phyloP scores from a whole-genome alignment of 345 rosid genomes.

The Melaleuca alternifolia region DNA sequence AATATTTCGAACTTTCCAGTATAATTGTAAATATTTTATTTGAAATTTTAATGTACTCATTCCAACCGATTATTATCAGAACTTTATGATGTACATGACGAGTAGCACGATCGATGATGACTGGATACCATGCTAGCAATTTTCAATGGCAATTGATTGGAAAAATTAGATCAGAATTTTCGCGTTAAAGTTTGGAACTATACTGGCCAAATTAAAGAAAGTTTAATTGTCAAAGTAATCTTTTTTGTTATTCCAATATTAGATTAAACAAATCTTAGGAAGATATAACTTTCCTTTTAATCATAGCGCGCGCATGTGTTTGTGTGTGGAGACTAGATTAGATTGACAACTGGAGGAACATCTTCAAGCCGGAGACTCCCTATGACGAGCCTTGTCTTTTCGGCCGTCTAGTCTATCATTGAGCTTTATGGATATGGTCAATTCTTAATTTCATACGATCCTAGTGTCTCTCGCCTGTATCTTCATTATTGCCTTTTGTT shows the following conservation, averaged over 20 bases:
- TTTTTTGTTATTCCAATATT: fast-evolving
- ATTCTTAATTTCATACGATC: background rate
- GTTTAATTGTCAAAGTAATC: background rate
- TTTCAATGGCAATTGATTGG: fast-evolving
- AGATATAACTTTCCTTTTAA: background rate
- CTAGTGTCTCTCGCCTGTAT: background rate
- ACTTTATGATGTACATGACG: fast-evolving
- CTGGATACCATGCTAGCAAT: fast-evolving
- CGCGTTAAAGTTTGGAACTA: too few relatives aligned
- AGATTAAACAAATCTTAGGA: fast-evolving
- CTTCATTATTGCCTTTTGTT: background rate
- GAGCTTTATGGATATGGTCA: background rate
- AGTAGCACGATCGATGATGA: fast-evolving
- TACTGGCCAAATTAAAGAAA: too few relatives aligned
- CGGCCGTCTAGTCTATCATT: background rate
- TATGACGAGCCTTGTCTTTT: background rate
- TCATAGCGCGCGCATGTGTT: background rate
- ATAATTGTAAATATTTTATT: background rate
- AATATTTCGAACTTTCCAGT: background rate
- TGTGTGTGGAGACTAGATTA: background rate
- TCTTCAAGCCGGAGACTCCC: background rate
- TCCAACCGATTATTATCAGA: fast-evolving
- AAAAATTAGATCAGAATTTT: too few relatives aligned
- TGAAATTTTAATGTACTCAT: background rate
- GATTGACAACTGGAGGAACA: background rate